Evolutionary conservation across 345 rosid species (phyloP), one percentile per base, ranked within the genome.

Genomic region (Streptanthus diversifolius): DNA sequence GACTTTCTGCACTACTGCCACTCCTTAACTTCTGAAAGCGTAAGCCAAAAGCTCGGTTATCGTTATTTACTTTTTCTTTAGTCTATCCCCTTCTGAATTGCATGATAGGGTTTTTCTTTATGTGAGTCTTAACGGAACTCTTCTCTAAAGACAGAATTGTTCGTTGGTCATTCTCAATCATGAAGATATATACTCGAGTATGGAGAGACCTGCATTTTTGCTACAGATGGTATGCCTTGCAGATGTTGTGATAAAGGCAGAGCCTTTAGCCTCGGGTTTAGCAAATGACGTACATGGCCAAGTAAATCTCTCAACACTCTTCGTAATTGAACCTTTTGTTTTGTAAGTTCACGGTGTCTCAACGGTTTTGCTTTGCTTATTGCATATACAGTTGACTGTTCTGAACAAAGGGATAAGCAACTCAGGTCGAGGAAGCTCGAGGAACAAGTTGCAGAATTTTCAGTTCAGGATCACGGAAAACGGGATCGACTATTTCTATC

Each of bases 211-310:
- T 40, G 48, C 68, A 8, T 76, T 84, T 70, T 18, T 84, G 68
- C 73, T 88, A 48, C 86, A 85, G 64, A 83, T 84, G 87, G 87
- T 87, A 58, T 90, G 87, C 70, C 86, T 82, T 71, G 84, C 95
- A 14, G 93, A 90, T 82, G 69, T 93, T 72, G 79, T 91, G 76
- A 80, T 93, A 10, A 90, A 89, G 72, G 84, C 84, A 47, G 95
- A 84, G 72, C 97, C 97, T 79, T 80, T 95, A 72, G 91, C 89
- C 57, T 91, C 96, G 48, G 99, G 97, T 69, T 82, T 90, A 81
- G 99, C 97, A 14, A 79, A 85, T 79, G 97, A 91, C 75, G 95
- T 93, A 55, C 96, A 93, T 21, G 98, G 98, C 30, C 96, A 91
- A 93, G 97, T 91, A 80, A 80, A 49, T 73, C 57, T 78, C 43